Evolutionary conservation across 345 rosid genomes (phyloP), one percentile per base, ranked within the genome.

Genomic region (Euclidium syriacum): DNA sequence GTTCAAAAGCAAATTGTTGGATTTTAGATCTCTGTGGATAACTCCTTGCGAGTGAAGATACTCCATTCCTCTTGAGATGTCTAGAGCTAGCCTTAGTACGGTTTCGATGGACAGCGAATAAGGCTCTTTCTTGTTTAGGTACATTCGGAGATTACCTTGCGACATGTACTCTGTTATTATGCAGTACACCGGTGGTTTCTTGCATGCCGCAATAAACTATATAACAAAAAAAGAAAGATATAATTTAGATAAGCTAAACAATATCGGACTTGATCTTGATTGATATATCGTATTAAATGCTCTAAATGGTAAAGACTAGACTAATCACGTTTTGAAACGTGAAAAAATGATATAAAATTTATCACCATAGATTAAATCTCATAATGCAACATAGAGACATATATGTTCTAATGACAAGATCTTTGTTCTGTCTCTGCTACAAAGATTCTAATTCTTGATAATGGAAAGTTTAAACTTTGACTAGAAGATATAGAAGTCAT

Each of bases 161-260:
- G 99, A 94, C 99, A 94, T 94, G 82, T 90, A 94, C 62, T 94
- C 99, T 0, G 96, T 94, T 77, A 94, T 87, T 68, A 94, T 94
- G 65, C 99, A 94, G 77, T 94, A 94, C 24, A 90, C 96, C 0
- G 99, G 99, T 0, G 97, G 99, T 83, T 83, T 94, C 76, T 81
- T 81, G 64, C 99, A 87, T n/a, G 99, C 96, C 44, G 99, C 97
- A 48, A 94, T 94, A 74, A 94, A 94, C 99, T 94, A 87, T 52
- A 48, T 62, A 27, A 3, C 44, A 65, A 42, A 43, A 20, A 3
- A 43, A 39, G 6, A 7, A 30, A 0, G 7, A 62, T 8, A 18
- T 3, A 36, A 54, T 70, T 8, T n/a, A 43, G 7, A 6, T 10
- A 2, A n/a, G 10, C 41, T 36, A 3, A 20, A 43, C 20, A n/a